Percentiles rank a stretch among this genome's conserved stretches.
Evolutionary conservation across 148 eudicot species (phyloP).

Genomic region (Arbutus unedo): DNA sequence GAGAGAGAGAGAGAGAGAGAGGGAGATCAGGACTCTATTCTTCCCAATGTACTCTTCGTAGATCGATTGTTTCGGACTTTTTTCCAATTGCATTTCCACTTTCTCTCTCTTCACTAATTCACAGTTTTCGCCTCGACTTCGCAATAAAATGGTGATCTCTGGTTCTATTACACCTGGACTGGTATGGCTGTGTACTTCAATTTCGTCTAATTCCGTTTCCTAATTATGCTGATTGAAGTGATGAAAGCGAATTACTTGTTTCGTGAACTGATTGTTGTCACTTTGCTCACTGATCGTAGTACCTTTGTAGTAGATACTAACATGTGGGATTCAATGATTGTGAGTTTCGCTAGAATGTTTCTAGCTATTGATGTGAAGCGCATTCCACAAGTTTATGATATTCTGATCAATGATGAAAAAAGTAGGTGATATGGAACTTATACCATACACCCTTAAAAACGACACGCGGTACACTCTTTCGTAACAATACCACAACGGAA

Average conservation of each 20-base stretch:
- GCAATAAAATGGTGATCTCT: constrained; percentile 36
- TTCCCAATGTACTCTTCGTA: background rate
- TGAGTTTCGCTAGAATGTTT: background rate
- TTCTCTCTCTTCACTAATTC: constrained; percentile 11
- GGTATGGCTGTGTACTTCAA: constrained; percentile 26
- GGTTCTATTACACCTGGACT: constrained; percentile 57
- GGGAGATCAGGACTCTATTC: background rate
- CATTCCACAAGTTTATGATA: background rate
- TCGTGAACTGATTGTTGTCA: background rate
- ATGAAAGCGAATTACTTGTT: background rate
- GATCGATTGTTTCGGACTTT: background rate
- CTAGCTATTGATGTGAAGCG: background rate
- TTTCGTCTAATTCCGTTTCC: background rate
- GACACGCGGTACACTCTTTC: background rate
- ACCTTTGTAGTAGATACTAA: background rate
- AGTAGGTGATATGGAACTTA: background rate
- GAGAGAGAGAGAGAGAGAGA: background rate
- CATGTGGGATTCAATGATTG: background rate
- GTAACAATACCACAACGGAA: background rate
- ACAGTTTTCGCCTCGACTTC: background rate
- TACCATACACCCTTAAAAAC: background rate
- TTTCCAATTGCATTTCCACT: background rate
- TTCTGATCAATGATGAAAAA: background rate
- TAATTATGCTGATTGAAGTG: background rate
- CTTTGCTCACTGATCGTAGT: background rate